Percentiles rank a stretch among this genome's conserved stretches.
These are phyloP conservation scores for Aspergillus tanneri DNA, from an alignment of 2,329 filamentous ascomycete genomes.

Conservation along the genomic window DNA sequence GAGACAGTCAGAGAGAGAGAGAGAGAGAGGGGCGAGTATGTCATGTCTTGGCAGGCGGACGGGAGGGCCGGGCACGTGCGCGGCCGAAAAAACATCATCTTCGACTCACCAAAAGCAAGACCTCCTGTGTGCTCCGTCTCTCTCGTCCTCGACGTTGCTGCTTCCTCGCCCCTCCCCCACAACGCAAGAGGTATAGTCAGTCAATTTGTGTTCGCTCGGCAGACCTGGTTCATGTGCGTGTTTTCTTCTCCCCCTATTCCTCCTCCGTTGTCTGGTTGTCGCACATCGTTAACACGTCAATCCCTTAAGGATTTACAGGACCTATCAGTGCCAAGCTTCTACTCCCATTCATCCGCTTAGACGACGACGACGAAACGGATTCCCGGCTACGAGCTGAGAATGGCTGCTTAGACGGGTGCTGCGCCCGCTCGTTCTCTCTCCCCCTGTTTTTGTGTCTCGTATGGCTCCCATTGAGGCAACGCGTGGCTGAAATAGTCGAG, in stretches of 20 bases:
- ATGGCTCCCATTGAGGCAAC: constrained; percentile 44
- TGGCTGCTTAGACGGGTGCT: constrained; percentile 37
- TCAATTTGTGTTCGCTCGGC: background rate
- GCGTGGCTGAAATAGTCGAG: constrained; percentile 40
- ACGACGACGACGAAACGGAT: constrained; percentile 3
- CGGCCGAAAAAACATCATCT: constrained; percentile 32
- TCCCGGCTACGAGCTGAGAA: constrained; percentile 28
- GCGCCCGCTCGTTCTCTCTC: constrained; percentile 19
- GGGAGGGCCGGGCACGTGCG: constrained; percentile 29
- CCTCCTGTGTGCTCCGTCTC: constrained; percentile 6
- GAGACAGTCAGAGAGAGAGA: background rate
- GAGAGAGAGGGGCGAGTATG: constrained; percentile 21
- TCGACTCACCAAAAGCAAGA: constrained; percentile 23
- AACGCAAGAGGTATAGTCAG: background rate
- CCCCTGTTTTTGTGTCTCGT: constrained; percentile 28
- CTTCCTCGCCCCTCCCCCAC: constrained; percentile 4
- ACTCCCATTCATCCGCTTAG: constrained; percentile 1
- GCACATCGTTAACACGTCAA: constrained; percentile 14
- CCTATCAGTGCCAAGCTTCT: constrained; percentile 8
- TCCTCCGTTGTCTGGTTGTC: constrained; percentile 2
- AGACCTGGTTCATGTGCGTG: constrained; percentile 10
- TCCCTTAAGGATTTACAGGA: constrained; percentile 12
- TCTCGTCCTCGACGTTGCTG: constrained; percentile 7
- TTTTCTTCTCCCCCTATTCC: background rate
- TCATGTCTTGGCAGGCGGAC: constrained; percentile 22